A percentile compares a stretch with the other conserved stretches of the same genome.
These are phyloP conservation scores for Patellaria atrata DNA, from an alignment of 495 filamentous ascomycete genomes.

Conservation along the genomic window DNA sequence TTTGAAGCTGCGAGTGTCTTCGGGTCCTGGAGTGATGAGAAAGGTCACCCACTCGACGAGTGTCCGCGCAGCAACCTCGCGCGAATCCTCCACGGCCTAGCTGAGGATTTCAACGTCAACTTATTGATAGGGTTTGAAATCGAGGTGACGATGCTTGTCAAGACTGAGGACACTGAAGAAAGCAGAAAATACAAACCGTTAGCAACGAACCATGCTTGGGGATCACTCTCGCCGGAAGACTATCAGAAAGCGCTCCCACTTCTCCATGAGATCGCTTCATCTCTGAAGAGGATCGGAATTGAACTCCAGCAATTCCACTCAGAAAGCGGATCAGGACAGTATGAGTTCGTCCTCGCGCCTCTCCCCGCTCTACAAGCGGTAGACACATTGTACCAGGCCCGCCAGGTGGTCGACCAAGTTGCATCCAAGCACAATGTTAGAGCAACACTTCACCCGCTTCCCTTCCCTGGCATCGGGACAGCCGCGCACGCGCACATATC, in stretches of 20 bases:
- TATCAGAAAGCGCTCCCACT: constrained; percentile 40
- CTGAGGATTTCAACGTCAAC: constrained; percentile 29
- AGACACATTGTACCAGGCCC: constrained; percentile 57
- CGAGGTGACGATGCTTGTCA: constrained; percentile 57
- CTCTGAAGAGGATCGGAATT: constrained; percentile 47
- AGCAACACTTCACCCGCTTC: constrained; percentile 67
- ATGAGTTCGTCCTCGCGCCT: constrained; percentile 63
- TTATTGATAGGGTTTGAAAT: constrained; percentile 70
- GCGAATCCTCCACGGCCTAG: constrained; percentile 13
- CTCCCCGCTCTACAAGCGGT: constrained; percentile 50
- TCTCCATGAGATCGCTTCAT: constrained; percentile 46
- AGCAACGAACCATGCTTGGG: constrained; percentile 48
- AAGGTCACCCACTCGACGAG: constrained; percentile 38
- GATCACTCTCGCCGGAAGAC: constrained; percentile 39
- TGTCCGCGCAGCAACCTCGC: constrained; percentile 33
- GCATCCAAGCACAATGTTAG: constrained; percentile 45
- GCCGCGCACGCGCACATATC: constrained; percentile 58
- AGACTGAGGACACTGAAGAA: constrained; percentile 17
- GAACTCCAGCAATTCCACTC: constrained; percentile 62
- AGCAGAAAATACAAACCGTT: constrained; percentile 23
- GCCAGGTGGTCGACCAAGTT: constrained; percentile 48
- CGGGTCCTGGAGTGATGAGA: constrained; percentile 42
- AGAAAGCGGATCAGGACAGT: constrained; percentile 62
- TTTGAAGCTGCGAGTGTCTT: constrained; percentile 22
- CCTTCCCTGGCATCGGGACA: constrained; percentile 46